These are phyloP conservation scores for Tetrapisispora phaffii DNA, from an alignment of 805 yeast species.

Conservation along the genomic window DNA sequence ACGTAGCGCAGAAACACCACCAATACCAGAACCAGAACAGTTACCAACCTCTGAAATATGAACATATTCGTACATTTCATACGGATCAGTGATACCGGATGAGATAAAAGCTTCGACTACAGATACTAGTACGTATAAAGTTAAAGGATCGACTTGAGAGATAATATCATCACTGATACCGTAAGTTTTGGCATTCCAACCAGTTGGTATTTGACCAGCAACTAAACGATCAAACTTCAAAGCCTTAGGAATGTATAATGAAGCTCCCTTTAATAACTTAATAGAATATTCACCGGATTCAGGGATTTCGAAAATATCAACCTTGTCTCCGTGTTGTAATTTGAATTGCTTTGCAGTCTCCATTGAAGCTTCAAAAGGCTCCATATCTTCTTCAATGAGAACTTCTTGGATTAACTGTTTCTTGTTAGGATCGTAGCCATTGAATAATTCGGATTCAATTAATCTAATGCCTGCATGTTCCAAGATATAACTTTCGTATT, in stretches of 20 bases:
- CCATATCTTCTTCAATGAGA: conserved; percentile 91
- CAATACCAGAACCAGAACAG: conserved; percentile 99
- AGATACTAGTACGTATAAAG: conserved; percentile 84
- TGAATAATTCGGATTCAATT: conserved; percentile 89
- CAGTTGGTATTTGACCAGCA: conserved; percentile 86
- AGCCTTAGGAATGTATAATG: conserved; percentile 76
- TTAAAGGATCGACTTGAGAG: conserved; percentile 92
- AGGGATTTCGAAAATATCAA: conserved; percentile 79
- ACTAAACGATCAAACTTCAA: conserved; percentile 58
- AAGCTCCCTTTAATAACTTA: conserved; percentile 84
- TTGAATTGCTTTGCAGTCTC: conserved; percentile 93
- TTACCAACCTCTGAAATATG: conserved; percentile 98
- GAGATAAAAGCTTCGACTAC: conserved; percentile 90
- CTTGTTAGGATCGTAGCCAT: conserved; percentile 90
- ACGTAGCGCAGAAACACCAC: conserved; percentile 94
- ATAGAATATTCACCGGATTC: conserved; percentile 92
- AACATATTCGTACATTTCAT: conserved; percentile 95
- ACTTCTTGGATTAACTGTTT: conserved; percentile 92
- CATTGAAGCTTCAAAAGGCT: conserved; percentile 89
- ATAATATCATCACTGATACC: conserved; percentile 93
- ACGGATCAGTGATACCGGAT: conserved; percentile 96
- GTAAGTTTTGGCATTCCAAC: conserved; percentile 92
- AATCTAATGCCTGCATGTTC: conserved; percentile 95
- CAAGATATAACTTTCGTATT: conserved; percentile 80
- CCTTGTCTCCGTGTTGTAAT: conserved; percentile 87